These are phyloP conservation scores for Diplosphaera chodatii DNA, from an alignment of 139 green algal genomes.

Conservation along the genomic window DNA sequence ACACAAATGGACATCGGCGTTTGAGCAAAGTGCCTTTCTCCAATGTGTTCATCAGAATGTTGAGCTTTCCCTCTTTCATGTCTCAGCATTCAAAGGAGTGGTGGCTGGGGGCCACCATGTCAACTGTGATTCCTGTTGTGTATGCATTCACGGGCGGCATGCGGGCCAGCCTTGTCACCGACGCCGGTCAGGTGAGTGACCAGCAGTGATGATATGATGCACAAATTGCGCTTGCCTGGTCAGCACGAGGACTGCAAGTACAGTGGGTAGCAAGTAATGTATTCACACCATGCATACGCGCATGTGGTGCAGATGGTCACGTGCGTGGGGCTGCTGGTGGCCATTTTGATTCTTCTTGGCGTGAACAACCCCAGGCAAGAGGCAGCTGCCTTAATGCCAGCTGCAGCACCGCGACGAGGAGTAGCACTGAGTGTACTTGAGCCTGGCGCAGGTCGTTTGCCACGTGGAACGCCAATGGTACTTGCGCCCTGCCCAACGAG, in stretches of 20 bases:
- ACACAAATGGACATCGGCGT: no score
- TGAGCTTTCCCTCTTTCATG: no score
- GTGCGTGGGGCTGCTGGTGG: slow-evolving; percentile 15
- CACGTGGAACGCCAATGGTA: slow-evolving; percentile 10
- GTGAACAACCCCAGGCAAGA: slow-evolving; percentile 2
- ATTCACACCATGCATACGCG: no score
- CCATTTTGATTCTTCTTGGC: slow-evolving; percentile 10
- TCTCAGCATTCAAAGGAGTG: slow-evolving; percentile 16
- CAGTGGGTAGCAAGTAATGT: no score
- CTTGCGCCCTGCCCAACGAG: background rate
- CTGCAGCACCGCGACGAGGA: no score
- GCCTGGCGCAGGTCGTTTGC: background rate
- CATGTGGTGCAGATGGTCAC: background rate
- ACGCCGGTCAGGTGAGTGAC: slow-evolving; percentile 8
- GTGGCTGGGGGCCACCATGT: slow-evolving; percentile 15
- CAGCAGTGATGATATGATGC: background rate
- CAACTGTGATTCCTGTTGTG: slow-evolving; percentile 15
- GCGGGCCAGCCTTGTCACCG: slow-evolving; percentile 19
- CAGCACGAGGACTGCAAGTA: no score
- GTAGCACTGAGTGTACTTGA: background rate
- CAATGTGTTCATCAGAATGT: no score
- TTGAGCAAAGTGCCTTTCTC: no score
- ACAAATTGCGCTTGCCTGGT: background rate
- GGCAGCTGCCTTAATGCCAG: background rate
- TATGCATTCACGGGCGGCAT: slow-evolving; percentile 22